Evolutionary conservation across 108 stramenopile species (phyloP).

Genomic region (Fistulifera pelliculosa): DNA sequence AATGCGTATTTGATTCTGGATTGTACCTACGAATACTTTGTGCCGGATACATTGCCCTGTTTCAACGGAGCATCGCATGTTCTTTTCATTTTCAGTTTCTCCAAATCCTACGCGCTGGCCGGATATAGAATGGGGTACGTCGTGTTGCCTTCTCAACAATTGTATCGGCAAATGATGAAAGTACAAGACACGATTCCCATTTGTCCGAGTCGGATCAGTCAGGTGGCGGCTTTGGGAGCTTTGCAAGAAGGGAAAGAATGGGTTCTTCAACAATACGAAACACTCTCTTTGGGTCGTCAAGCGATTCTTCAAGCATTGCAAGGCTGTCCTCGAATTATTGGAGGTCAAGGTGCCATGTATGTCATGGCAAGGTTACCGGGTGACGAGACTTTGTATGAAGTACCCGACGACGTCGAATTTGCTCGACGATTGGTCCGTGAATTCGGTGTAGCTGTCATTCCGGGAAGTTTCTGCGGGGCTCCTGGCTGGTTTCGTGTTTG

Average conservation of each 20-base stretch:
- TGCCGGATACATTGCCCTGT: constrained; percentile 28
- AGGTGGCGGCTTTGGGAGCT: constrained; percentile 82
- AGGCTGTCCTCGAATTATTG: constrained; percentile 53
- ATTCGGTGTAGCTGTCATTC: constrained; percentile 85
- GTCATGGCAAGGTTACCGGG: constrained; percentile 79
- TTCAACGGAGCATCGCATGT: constrained; percentile 61
- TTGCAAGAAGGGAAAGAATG: constrained; percentile 49
- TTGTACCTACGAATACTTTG: constrained; percentile 93
- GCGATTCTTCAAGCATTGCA: constrained; percentile 64
- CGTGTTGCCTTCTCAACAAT: constrained; percentile 31
- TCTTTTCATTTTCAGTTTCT: constrained; percentile 81
- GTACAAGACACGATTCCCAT: constrained; percentile 88
- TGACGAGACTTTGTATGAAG: constrained; percentile 17
- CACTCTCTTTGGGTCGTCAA: constrained; percentile 56
- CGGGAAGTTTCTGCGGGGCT: constrained; percentile 78
- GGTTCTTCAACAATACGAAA: constrained; percentile 59
- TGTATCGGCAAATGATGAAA: constrained; percentile 29
- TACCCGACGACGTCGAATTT: constrained; percentile 28
- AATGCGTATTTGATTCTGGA: constrained; percentile 84
- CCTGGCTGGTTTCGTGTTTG: constrained; percentile 83
- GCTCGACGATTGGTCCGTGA: constrained; percentile 62
- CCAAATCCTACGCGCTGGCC: constrained; percentile 83
- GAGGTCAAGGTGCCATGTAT: constrained; percentile 89
- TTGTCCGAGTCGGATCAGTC: constrained; percentile 73
- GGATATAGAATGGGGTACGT: constrained; percentile 92